Percentiles rank a stretch among this genome's conserved stretches.
Conservation (phyloP, 805 yeast species). For the Diddensiella santjacobensis region DNA sequence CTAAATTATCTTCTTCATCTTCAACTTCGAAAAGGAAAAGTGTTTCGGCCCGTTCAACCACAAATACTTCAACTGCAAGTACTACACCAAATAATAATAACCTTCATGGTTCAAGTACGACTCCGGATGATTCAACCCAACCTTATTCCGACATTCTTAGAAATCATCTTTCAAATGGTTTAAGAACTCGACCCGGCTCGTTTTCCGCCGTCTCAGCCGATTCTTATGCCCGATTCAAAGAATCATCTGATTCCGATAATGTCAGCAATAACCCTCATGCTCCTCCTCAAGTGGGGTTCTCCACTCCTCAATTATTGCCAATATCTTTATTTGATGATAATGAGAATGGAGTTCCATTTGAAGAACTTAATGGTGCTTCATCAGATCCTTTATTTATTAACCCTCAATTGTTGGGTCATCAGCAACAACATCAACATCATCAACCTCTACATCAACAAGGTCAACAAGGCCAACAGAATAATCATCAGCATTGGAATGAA, state of each 20-base stretch:
- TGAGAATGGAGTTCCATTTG: slow-evolving; percentile 52
- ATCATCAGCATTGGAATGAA: slow-evolving; percentile 11
- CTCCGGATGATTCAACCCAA: slow-evolving; percentile 8
- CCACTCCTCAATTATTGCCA: slow-evolving; percentile 72
- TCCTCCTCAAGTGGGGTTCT: slow-evolving; percentile 71
- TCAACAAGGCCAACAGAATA: slow-evolving; percentile 39
- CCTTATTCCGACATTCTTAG: slow-evolving; percentile 19
- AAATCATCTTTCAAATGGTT: slow-evolving; percentile 12
- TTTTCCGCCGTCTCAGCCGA: slow-evolving; percentile 60
- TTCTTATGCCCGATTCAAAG: slow-evolving; percentile 54
- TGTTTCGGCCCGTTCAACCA: background rate
- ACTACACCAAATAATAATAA: background rate
- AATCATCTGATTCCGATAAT: slow-evolving; percentile 27
- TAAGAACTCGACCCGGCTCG: slow-evolving; percentile 36
- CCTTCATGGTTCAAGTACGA: background rate
- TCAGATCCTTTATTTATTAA: slow-evolving; percentile 25
- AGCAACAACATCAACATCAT: slow-evolving; percentile 21
- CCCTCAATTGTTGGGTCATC: slow-evolving; percentile 23
- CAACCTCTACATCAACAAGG: slow-evolving; percentile 27
- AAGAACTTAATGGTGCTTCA: slow-evolving; percentile 46
- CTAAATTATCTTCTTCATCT: background rate
- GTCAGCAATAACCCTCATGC: slow-evolving; percentile 27
- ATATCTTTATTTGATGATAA: slow-evolving; percentile 46
- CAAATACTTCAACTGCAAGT: background rate
- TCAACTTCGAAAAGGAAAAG: background rate